Base-by-base conservation (phyloP, 345 rosid species). In the Turritis glabra region DNA sequence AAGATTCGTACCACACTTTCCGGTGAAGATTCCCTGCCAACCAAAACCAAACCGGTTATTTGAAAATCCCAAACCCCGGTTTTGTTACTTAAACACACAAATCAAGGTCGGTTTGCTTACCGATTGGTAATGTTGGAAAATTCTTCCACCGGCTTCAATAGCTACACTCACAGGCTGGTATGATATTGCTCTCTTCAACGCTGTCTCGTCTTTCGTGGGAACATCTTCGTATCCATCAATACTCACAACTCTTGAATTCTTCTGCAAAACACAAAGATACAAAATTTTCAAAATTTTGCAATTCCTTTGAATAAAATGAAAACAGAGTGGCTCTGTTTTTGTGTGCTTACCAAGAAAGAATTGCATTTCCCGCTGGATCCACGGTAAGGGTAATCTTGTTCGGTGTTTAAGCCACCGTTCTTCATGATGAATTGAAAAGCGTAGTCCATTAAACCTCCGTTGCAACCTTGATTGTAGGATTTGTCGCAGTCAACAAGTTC, bases 381-480 rank as follows among this genome's bases (percentile, higher is more conserved):
- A 47, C 37, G 67, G 83, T 95, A 95, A 60, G 97, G 96, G 67
- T 95, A 95, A 67, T 88, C 90, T 38, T 76, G 54, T 22, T 92
- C 97, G 0, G 96, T 71, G 78, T 87, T 92, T 5, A 95, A 81
- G 14, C 99, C 99, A 21, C 99, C 97, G 14, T 89, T 89, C 48
- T 89, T 75, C 8, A 87, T 86, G 27, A 95, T 95, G 87, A 90
- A 95, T 58, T 90, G 88, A 79, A 92, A 95, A 32, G 92, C 99
- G 32, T 95, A 90, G 78, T 95, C 99, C 99, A 95, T 95, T 8
- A 95, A 85, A 72, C 99, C 99, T 3, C 99, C 97, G 27, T 89
- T 84, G 71, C 99, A 95, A 0, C 99, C 99, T 37, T 82, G 82
- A 58, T 95, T 85, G 47, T 89, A 86, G 4, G 79, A 0, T 2